phyloP scores from a whole-genome alignment of 148 eudicot species.

The Rhododendron henanense region DNA sequence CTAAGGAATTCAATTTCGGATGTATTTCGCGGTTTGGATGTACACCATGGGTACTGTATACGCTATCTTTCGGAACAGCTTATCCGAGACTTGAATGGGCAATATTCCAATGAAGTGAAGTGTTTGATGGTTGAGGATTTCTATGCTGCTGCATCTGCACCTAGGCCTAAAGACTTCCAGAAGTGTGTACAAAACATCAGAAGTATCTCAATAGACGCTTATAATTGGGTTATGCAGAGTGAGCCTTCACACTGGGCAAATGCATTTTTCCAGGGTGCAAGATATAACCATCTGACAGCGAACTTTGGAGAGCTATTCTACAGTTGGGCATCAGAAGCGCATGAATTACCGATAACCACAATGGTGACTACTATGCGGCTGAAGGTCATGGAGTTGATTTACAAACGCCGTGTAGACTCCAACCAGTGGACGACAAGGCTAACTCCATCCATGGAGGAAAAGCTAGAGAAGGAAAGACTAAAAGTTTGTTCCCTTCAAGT shows the following conservation, averaged over 20 bases:
- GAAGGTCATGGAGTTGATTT: constrained; percentile 69
- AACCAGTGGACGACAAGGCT: constrained; percentile 63
- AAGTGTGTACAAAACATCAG: constrained; percentile 55
- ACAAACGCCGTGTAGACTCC: constrained; percentile 45
- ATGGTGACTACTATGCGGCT: constrained; percentile 81
- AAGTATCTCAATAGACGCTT: constrained; percentile 77
- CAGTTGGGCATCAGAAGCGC: constrained; percentile 88
- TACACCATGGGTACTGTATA: constrained; percentile 69
- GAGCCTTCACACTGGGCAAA: constrained; percentile 88
- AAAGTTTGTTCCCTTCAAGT: constrained; percentile 57
- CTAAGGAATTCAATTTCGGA: constrained; percentile 67
- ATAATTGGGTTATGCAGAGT: constrained; percentile 70
- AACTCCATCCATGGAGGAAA: constrained; percentile 82
- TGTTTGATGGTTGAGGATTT: constrained; percentile 78
- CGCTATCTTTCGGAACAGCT: constrained; percentile 62
- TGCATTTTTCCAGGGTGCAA: constrained; percentile 68
- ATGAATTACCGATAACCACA: constrained; percentile 86
- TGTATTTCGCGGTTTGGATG: constrained; percentile 46
- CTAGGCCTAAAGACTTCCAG: constrained; percentile 54
- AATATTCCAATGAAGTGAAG: constrained; percentile 79
- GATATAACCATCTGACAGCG: constrained; percentile 74
- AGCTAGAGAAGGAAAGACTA: constrained; percentile 58
- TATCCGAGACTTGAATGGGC: constrained; percentile 60
- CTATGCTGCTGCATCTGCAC: constrained; percentile 67
- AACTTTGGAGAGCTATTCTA: constrained; percentile 85